A percentile compares a stretch with the other conserved stretches of the same genome.
Evolutionary conservation across 768 basidiomycete genomes (phyloP).

Genomic region (Goffeauzyma gilvescens): DNA sequence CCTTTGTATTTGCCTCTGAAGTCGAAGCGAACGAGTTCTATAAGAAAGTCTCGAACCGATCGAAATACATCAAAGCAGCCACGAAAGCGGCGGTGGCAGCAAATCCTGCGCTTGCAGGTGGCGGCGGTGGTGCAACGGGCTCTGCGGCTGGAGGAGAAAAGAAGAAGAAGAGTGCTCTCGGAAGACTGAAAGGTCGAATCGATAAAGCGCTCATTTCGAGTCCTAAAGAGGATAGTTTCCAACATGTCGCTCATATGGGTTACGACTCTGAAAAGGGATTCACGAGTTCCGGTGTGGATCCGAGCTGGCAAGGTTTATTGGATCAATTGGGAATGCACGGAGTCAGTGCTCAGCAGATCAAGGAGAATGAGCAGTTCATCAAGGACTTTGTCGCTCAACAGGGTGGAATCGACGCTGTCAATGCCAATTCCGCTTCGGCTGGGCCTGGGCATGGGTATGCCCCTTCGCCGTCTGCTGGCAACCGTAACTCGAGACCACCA

Average conservation of each 20-base stretch:
- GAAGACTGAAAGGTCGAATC: no score
- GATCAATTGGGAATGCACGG: slow-evolving; percentile 47
- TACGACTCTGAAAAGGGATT: slow-evolving; percentile 75
- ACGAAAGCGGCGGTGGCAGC: slow-evolving; percentile 4
- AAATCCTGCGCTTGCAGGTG: background rate
- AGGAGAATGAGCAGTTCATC: slow-evolving; percentile 72
- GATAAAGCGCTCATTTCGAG: slow-evolving; percentile 84
- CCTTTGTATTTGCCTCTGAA: slow-evolving; percentile 74
- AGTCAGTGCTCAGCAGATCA: slow-evolving; percentile 45
- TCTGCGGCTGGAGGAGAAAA: slow-evolving; percentile 15
- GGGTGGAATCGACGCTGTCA: slow-evolving; percentile 32
- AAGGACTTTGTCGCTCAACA: slow-evolving; percentile 52
- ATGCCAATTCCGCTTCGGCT: no score
- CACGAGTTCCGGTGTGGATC: slow-evolving; percentile 67
- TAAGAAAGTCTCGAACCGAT: slow-evolving; percentile 57
- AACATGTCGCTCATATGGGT: slow-evolving; percentile 87
- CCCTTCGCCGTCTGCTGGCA: no score
- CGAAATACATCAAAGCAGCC: slow-evolving; percentile 40
- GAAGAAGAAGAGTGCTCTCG: slow-evolving; percentile 35
- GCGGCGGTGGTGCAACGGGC: background rate
- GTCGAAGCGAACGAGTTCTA: slow-evolving; percentile 61
- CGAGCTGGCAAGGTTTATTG: slow-evolving; percentile 65
- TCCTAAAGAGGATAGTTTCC: slow-evolving; percentile 48
- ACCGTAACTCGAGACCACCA: no score
- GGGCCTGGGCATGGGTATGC: no score